Evolutionary conservation across 495 filamentous ascomycete genomes (phyloP).

Genomic region (Penicillium malachiteum): DNA sequence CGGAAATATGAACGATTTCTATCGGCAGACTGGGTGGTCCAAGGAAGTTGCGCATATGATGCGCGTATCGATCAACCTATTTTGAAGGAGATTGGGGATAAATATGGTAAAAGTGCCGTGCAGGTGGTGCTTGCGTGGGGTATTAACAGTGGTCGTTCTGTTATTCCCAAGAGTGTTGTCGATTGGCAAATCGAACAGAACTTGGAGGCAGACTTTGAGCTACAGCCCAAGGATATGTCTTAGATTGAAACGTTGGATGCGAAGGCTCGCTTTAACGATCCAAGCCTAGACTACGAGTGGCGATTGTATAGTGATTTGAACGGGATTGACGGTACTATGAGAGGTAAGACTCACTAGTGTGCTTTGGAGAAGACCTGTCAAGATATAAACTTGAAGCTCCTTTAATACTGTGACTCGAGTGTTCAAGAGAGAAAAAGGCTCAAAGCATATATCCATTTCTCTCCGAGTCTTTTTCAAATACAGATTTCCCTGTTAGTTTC

Average conservation of each 20-base stretch:
- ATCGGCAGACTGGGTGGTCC: constrained; percentile 42
- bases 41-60: constrained; percentile 21
- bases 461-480: no score
- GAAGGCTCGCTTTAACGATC: constrained; percentile 59
- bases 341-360: not conserved
- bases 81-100: constrained; percentile 57
- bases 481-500: no score
- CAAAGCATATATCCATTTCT: no score
- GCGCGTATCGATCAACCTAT: constrained; percentile 56
- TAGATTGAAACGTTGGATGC: constrained; percentile 50
- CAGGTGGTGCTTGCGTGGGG: constrained; percentile 63
- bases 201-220: constrained; percentile 56
- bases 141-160: constrained; percentile 54
- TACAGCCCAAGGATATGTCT: constrained; percentile 45
- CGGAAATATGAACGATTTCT: constrained; percentile 66
- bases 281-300: constrained; percentile 49
- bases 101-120: constrained; percentile 59
- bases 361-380: no score
- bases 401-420: no score
- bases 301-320: constrained; percentile 60
- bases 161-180: constrained; percentile 62
- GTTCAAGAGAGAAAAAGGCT: no score
- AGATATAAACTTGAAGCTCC: no score
- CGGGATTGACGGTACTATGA: constrained; percentile 35
- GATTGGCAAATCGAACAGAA: constrained; percentile 52